Base-by-base conservation (phyloP, 257 asterid genomes). In the Nicotiana benthamiana region DNA sequence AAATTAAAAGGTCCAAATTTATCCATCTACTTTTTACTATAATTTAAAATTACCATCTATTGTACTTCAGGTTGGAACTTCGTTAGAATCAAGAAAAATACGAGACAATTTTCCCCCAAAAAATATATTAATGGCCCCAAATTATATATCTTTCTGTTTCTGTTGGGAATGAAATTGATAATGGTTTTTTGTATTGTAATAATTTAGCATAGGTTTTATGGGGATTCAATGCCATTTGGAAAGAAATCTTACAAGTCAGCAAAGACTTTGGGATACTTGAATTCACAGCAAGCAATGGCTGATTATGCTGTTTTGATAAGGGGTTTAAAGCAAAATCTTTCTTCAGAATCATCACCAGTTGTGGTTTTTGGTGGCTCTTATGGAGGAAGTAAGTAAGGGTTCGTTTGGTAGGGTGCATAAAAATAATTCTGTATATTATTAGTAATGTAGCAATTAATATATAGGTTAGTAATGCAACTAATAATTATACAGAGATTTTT, bases 281-380 rank as follows among this genome's bases (percentile, higher is more conserved):
- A 85, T 78, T 90, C 97, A 81, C 92, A 90, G 85, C 96, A 91
- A 83, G 96, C 97, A 40, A 26, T 93, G 75, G 97, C 97, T 68
- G 97, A 93, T 85, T 93, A 85, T 85, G 97, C 96, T 43, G 72
- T 89, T 56, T 54, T 93, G 74, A 89, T 93, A 34, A 87, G 75
- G 80, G 89, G 91, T 83, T 86, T 93, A 87, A 93, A 93, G 90
- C 86, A 86, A 18, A 91, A 91, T 67, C 82, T 91, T 24, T 91
- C 97, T 79, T 90, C 95, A 70, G 92, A 91, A 83, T 90, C 92
- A 63, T 91, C 97, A 48, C 97, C 97, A 12, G 93, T 91, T 67
- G 92, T 93, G 52, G 97, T 89, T 16, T 90, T 91, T 90, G 97
- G 97, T 81, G 97, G 97, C 63, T 93, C 97, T 76, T 93, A 93